A percentile compares a stretch with the other conserved stretches of the same genome.
Evolutionary conservation across 2,329 filamentous ascomycete genomes (phyloP).

Genomic region (Podosphaera aphanis): DNA sequence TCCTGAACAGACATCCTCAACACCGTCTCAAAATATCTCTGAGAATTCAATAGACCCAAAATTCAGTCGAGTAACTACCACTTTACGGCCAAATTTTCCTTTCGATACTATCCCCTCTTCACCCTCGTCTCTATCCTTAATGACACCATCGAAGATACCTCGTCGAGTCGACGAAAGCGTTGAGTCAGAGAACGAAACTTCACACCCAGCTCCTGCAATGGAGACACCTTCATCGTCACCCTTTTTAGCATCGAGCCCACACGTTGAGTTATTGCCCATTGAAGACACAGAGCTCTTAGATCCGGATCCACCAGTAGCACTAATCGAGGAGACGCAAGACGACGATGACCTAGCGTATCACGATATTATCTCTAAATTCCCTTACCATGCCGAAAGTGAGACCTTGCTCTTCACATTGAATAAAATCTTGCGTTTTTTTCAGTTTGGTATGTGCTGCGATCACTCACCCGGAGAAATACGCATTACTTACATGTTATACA

Average conservation of each 20-base stretch:
- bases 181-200: conserved; percentile 14
- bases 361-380: conserved; percentile 25
- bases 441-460: conserved; percentile 16
- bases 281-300: conserved; percentile 11
- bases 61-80: conserved; percentile 36
- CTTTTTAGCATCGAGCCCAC: conserved; percentile 12
- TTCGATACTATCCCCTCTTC: conserved; percentile 22
- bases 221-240: conserved; percentile 15
- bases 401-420: conserved; percentile 6
- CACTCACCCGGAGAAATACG: not conserved
- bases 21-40: conserved; percentile 14
- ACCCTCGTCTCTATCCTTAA: conserved; percentile 21
- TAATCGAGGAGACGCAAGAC: conserved; percentile 13
- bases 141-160: conserved; percentile 14
- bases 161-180: conserved; percentile 9
- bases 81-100: conserved; percentile 26
- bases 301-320: conserved; percentile 11
- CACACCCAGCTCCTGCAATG: conserved; percentile 10
- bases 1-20: conserved; percentile 14
- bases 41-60: conserved; percentile 20
- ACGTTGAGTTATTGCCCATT: conserved; percentile 12
- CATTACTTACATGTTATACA: conserved; percentile 8
- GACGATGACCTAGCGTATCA: conserved; percentile 8
- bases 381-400: conserved; percentile 16
- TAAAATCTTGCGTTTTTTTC: conserved; percentile 16